A percentile compares a stretch with the other conserved stretches of the same genome.
These are phyloP conservation scores for Diaporthe vaccinii DNA, from an alignment of 2,329 filamentous ascomycete genomes.

Conservation along the genomic window DNA sequence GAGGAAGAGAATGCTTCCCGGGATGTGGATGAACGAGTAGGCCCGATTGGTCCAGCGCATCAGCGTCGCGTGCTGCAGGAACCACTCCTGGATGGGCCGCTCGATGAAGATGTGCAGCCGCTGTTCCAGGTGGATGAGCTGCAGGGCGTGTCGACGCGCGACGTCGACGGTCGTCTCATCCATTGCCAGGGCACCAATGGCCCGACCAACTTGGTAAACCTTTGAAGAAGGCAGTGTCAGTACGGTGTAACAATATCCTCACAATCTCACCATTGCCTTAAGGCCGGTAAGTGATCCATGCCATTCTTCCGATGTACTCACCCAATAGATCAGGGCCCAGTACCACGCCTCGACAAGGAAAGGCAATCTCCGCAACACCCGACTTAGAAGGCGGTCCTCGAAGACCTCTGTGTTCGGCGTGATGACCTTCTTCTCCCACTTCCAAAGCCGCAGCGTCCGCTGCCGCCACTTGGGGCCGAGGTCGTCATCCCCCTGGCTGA, in stretches of 20 bases:
- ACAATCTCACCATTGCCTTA: too few species aligned
- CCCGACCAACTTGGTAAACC: constrained; percentile 82
- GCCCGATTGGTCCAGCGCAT: constrained; percentile 79
- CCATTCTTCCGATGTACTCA: constrained; percentile 55
- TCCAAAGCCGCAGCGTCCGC: constrained; percentile 53
- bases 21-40: constrained; percentile 85
- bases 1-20: constrained; percentile 78
- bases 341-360: constrained; percentile 84
- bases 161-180: constrained; percentile 77
- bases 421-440: constrained; percentile 60
- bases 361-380: constrained; percentile 75
- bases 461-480: constrained; percentile 42
- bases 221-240: constrained; percentile 47
- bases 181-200: constrained; percentile 78
- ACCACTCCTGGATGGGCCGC: constrained; percentile 69
- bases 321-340: constrained; percentile 83
- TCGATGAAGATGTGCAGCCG: constrained; percentile 75
- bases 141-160: constrained; percentile 76
- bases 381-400: constrained; percentile 71
- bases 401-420: constrained; percentile 75
- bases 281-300: not conserved
- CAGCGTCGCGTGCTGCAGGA: constrained; percentile 63
- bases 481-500: constrained; percentile 39
- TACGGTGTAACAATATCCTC: not conserved
- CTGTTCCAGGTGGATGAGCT: constrained; percentile 77